Conservation (phyloP, 495 filamentous ascomycete genomes). For the Neurospora tetrasperma region DNA sequence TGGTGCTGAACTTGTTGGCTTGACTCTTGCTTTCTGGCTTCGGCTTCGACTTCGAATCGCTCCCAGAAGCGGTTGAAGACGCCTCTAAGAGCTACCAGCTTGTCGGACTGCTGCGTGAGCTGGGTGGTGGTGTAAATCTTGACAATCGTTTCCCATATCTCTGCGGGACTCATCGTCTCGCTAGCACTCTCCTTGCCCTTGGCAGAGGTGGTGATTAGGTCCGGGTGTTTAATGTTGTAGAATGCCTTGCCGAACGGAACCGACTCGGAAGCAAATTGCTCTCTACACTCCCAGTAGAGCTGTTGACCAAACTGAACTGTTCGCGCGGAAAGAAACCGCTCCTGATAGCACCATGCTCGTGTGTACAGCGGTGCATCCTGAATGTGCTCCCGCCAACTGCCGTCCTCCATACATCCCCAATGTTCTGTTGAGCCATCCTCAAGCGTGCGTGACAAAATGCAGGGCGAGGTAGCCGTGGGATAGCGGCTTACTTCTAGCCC, state of each 20-base stretch:
- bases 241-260: background rate
- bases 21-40: background rate
- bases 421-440: background rate
- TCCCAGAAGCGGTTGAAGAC: background rate
- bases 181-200: background rate
- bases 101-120: background rate
- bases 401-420: background rate
- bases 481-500: background rate
- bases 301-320: background rate
- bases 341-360: background rate
- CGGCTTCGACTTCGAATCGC: background rate
- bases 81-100: background rate
- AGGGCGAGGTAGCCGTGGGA: background rate
- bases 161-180: background rate
- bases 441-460: background rate
- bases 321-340: background rate
- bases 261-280: background rate
- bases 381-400: background rate
- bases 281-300: background rate
- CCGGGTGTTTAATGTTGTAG: background rate
- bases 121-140: background rate
- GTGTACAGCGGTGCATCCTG: background rate
- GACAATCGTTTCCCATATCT: background rate
- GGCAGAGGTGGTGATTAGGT: background rate
- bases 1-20: background rate